Evolutionary conservation across 1,284 basidiomycete genomes (phyloP).

Genomic region (Microbotryum scabiosae): DNA sequence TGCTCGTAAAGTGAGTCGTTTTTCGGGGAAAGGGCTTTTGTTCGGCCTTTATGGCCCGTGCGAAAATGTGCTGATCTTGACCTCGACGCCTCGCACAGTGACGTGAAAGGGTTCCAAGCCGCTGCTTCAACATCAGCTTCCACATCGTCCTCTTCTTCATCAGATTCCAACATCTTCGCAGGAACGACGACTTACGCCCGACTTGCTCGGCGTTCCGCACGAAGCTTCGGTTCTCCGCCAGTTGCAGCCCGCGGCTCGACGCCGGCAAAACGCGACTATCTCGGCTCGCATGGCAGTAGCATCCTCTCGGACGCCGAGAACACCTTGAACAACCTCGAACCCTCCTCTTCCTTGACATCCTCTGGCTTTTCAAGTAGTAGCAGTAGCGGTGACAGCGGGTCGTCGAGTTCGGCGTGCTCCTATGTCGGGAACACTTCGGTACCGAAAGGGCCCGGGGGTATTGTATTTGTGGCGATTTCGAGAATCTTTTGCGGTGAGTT

Average conservation of each 20-base stretch:
- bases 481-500: slow-evolving; percentile 16
- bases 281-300: not conserved
- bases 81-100: slow-evolving; percentile 5
- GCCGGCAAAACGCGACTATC: not conserved
- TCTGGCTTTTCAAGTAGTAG: too few relatives aligned
- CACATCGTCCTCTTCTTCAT: not conserved
- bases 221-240: not conserved
- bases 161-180: not conserved
- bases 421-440: slow-evolving; percentile 22
- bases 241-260: not conserved
- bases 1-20: slow-evolving; percentile 53
- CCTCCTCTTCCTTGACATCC: not conserved
- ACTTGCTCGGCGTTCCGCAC: not conserved
- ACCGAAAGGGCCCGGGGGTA: slow-evolving; percentile 25
- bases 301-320: not conserved
- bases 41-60: not conserved
- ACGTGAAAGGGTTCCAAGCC: slow-evolving; percentile 8
- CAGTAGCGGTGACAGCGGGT: too few relatives aligned
- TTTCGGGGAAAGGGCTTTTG: not conserved
- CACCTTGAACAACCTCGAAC: slow-evolving; percentile 3
- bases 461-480: slow-evolving; percentile 28
- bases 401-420: not conserved
- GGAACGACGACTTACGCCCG: not conserved
- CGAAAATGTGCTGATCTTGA: not conserved
- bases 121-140: not conserved